Evolutionary conservation across 345 rosid genomes (phyloP).

Genomic region (Euphorbia peplus): DNA sequence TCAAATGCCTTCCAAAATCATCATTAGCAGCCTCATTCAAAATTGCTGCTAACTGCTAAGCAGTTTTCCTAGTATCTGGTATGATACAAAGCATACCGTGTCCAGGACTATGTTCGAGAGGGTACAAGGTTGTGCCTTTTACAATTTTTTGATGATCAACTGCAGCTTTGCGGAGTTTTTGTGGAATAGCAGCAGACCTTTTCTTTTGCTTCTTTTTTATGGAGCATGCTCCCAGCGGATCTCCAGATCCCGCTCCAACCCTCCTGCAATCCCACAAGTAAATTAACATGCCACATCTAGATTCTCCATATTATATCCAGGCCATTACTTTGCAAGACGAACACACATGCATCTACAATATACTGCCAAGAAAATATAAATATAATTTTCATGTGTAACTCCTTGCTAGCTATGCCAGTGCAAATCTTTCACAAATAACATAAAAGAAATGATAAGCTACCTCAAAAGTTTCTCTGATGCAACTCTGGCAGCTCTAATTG

Average conservation of each 20-base stretch:
- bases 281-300: background rate
- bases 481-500: slow-evolving; percentile 69
- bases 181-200: slow-evolving; percentile 29
- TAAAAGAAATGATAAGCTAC: slow-evolving; percentile 32
- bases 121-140: slow-evolving; percentile 54
- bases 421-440: background rate
- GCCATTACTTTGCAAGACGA: background rate
- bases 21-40: background rate
- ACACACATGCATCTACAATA: background rate
- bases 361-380: background rate
- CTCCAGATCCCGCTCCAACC: slow-evolving; percentile 67
- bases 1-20: slow-evolving; percentile 4
- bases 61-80: slow-evolving; percentile 20
- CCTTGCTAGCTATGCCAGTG: background rate
- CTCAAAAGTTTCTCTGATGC: slow-evolving; percentile 85
- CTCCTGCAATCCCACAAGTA: slow-evolving; percentile 33
- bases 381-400: background rate
- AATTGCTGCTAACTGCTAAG: too few species aligned
- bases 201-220: slow-evolving; percentile 43
- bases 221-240: slow-evolving; percentile 53
- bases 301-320: background rate
- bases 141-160: slow-evolving; percentile 53
- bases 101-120: slow-evolving; percentile 64
- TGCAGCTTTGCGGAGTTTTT: slow-evolving; percentile 47
- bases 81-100: slow-evolving; percentile 64